Conservation (phyloP, 345 rosid genomes). For the Acer yangbiense region DNA sequence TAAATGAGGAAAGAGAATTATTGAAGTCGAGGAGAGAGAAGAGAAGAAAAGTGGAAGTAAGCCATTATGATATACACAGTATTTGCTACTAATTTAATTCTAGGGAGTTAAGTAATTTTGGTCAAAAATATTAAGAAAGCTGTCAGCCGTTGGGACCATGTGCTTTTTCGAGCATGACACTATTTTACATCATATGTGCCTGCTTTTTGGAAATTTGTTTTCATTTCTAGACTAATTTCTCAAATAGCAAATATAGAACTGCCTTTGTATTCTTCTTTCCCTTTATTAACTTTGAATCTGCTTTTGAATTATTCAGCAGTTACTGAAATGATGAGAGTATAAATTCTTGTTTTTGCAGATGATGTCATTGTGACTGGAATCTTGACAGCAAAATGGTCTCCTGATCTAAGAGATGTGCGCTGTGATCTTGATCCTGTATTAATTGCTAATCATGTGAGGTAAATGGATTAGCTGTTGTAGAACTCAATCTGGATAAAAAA, state of each 20-base stretch:
- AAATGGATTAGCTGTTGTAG: constrained; percentile 21
- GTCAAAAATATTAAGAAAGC: not conserved
- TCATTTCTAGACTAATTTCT: not conserved
- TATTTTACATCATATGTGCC: not conserved
- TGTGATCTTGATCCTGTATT: constrained; percentile 90
- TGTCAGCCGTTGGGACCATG: not conserved
- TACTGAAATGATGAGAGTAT: not conserved
- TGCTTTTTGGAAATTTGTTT: not conserved
- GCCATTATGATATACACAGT: not conserved
- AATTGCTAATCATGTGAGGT: constrained; percentile 89
- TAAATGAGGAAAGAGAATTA: too few species aligned
- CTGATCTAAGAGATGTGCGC: constrained; percentile 87
- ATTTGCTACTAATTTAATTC: not conserved
- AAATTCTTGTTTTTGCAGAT: constrained; percentile 45
- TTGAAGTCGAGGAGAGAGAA: too few species aligned
- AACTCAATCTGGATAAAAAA: too few species aligned
- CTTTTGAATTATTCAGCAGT: not conserved
- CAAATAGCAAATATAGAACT: not conserved
- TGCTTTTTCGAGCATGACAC: not conserved
- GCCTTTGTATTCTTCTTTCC: not conserved
- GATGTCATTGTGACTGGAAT: constrained; percentile 85
- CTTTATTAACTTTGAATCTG: constrained; percentile 2
- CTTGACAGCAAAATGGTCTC: constrained; percentile 95
- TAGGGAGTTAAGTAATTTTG: not conserved
- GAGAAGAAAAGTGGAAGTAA: not conserved